Evolutionary conservation across 2,329 filamentous ascomycete species (phyloP), one percentile per base, ranked within the genome.

Genomic region (Calonectria fujianensis): DNA sequence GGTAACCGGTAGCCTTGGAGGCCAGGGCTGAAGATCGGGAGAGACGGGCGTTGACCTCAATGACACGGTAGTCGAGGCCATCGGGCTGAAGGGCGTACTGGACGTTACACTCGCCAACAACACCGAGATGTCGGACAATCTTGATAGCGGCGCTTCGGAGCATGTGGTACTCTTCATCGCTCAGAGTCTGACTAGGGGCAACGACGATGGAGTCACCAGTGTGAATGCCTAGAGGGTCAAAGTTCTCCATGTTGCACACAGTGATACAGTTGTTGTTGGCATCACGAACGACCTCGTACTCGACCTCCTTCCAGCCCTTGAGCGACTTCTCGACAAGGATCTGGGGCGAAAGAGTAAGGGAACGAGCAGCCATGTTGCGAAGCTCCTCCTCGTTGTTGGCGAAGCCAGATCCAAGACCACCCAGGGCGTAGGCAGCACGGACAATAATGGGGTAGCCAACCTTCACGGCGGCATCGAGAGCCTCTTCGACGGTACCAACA

Each of bases 101-200:
- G 41, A 98, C 96, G 85, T 99, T 99, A 87, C 97, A 99, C 89
- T 99, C 97, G 85, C 97, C 97, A 63, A 98, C 96, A 66, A 99
- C 97, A 80, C 96, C 96, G 78, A 99, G 90, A 86, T 99, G 97
- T 77, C 97, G 94, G 82, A 99, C 95, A 82, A 99, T 98, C 90
- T 98, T 98, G 89, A 98, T 98, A 61, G 97, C 95, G 76, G 97
- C 96, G 52, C 96, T 95, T 82, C 97, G 95, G 80, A 99, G 95
- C 97, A 99, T 98, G 89, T 99, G 96, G 86, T 98, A 99, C 87
- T 99, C 97, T 89, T 98, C 97, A 82, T 99, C 97, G 83, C 95
- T 98, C 82, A 99, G 90, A 31, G 97, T 99, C 88, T 99, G 97
- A 87, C 94, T 97, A 65, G 97, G 97, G 51, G 97, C 97, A 75